A percentile compares a stretch with the other conserved stretches of the same genome.
Conservation (phyloP, 352 stramenopile genomes). For the Sclerospora graminicola region DNA sequence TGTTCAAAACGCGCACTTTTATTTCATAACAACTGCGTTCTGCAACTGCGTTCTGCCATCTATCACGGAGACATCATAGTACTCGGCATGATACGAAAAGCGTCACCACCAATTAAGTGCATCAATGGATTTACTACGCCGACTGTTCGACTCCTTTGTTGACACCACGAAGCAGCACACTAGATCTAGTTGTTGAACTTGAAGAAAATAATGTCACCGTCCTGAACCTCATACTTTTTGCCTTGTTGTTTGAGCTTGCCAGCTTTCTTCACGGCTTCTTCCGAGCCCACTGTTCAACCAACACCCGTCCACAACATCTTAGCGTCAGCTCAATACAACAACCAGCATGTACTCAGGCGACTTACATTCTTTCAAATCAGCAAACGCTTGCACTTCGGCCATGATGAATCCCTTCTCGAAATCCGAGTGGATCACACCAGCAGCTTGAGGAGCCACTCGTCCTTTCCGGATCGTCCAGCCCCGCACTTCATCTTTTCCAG, state of each 20-base stretch:
- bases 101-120: no score
- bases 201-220: slow-evolving; percentile 88
- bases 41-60: slow-evolving; percentile 11
- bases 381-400: slow-evolving; percentile 84
- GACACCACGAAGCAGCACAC: slow-evolving; percentile 5
- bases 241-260: slow-evolving; percentile 85
- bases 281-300: slow-evolving; percentile 42
- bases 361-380: slow-evolving; percentile 85
- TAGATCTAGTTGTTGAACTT: slow-evolving; percentile 86
- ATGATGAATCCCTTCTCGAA: slow-evolving; percentile 99
- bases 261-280: slow-evolving; percentile 85
- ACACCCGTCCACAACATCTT: neutral
- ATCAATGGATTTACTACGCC: slow-evolving; percentile 3
- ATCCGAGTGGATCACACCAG: slow-evolving; percentile 98
- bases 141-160: no score
- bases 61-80: slow-evolving; percentile 22
- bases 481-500: slow-evolving; percentile 96
- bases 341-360: slow-evolving; percentile 1
- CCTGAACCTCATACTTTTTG: slow-evolving; percentile 87
- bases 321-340: slow-evolving; percentile 3
- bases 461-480: slow-evolving; percentile 99
- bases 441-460: slow-evolving; percentile 93
- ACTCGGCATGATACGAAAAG: no score
- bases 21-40: slow-evolving; percentile 15
- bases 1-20: slow-evolving; percentile 24